Percentiles rank a stretch among this genome's conserved stretches.
Conservation (phyloP, 176 grass and related monocot species). For the sorghum (Sorghum bicolor) region Sorghum_bicolor_NCBIv3 NC_012875.2:5814501-5815000, state of each 20-base stretch:
- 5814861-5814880: conserved; percentile 56
- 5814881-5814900: conserved; percentile 85
- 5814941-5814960: conserved; percentile 95
- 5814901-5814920: conserved; percentile 97
- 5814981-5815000: conserved; percentile 36
- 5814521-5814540: too few relatives aligned
- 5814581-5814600: too few relatives aligned
- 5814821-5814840: neutral
- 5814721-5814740: neutral
- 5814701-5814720: neutral
- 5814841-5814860: conserved; percentile 11
- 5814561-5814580: too few relatives aligned
- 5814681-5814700: neutral
- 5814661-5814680: neutral
- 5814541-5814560: too few relatives aligned
- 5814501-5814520: too few relatives aligned
- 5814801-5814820: neutral
- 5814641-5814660: too few relatives aligned
- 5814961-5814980: conserved; percentile 62
- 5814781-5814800: neutral
- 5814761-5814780: neutral
- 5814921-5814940: conserved; percentile 86
- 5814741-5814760: neutral
- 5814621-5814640: too few relatives aligned
- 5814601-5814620: too few relatives aligned